These are phyloP conservation scores for bread wheat (Triticum aestivum) DNA, from an alignment of 176 grass and related monocot genomes.

Conservation along the genomic window IWGSC_CS_RefSeq_v2.1 NC_057803.1:162116302-162116801, in stretches of 20 bases:
- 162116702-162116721: constrained; percentile 16
- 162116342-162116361: neutral
- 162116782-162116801: neutral
- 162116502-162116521: constrained; percentile 1
- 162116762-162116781: neutral
- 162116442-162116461: neutral
- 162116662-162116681: constrained; percentile 28
- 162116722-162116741: constrained; percentile 18
- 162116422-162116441: neutral
- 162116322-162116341: neutral
- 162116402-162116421: neutral
- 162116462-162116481: neutral
- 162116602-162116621: constrained; percentile 47
- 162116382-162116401: constrained; percentile 12
- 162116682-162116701: constrained; percentile 35
- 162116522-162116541: constrained; percentile 8
- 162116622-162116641: constrained; percentile 40
- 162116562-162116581: constrained; percentile 28
- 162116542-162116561: constrained; percentile 7
- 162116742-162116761: neutral
- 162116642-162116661: constrained; percentile 52
- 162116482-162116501: constrained; percentile 27
- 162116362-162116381: constrained; percentile 4
- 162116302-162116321: neutral
- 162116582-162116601: constrained; percentile 39